Base-by-base conservation (phyloP, 1,139 yeast species). In the Blastobotrys capitulatus region DNA sequence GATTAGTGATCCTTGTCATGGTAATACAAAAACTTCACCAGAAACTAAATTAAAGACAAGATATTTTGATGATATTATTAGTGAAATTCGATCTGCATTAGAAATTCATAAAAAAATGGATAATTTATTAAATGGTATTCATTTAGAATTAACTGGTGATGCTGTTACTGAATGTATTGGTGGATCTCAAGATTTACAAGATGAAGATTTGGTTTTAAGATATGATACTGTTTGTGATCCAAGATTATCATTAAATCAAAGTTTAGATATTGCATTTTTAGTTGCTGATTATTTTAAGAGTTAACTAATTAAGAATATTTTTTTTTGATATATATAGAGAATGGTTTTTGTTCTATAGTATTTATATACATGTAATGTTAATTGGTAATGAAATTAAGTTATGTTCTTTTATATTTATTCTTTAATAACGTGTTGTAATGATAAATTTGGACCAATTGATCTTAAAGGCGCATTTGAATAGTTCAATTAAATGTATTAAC, bases 211-310 rank as follows among this genome's bases (percentile, higher is more conserved):
- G 40, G 65, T 60, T 12, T 56, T 68, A 29, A 61, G 73, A 29
- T 72, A 72, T 57, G 73, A 71, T 43, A 72, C 76, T 0, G 74
- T 70, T 9, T 72, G 76, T 52, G 76, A 72, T 52, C 76, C 76
- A 6, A 64, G 76, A 9, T 60, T 72, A 37, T 66, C 69, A 46
- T 57, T 68, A 40, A 61, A 66, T 25, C 76, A 72, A 57, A 66
- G 71, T 38, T 57, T 72, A 49, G 76, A 72, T 48, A 73, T 68
- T 7, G 75, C 76, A 2, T 72, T 71, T 55, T 55, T 72, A 42
- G 61, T 72, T 43, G 74, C 75, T 2, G 75, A 69, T 51, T 61
- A 62, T 57, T 65, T 53, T 52, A 49, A 55, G 42, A 52, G n/a
- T n/a, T n/a, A n/a, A n/a, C n/a, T n/a, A n/a, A n/a, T n/a, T n/a